These are phyloP conservation scores for Podila clonocystis DNA, from an alignment of 192 early-diverging fungal genomes.

Conservation along the genomic window DNA sequence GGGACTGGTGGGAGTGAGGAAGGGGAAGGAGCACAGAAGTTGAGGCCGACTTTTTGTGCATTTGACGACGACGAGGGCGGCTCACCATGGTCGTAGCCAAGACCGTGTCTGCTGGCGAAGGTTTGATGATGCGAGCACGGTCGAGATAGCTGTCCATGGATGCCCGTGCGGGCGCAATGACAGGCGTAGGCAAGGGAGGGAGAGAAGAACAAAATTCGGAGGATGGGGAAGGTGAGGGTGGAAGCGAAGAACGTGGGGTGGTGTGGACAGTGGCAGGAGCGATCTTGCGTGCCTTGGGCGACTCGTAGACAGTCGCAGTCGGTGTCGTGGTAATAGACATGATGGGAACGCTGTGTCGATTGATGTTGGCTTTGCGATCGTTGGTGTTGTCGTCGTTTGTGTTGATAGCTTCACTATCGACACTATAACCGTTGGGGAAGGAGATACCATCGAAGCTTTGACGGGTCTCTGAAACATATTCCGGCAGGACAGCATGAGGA, in stretches of 20 bases:
- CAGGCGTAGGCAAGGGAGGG: background rate
- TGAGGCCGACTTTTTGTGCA: background rate
- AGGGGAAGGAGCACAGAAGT: conserved; percentile 2
- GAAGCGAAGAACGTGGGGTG: background rate
- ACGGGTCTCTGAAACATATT: background rate
- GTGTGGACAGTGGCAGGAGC: conserved; percentile 23
- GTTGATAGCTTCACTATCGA: background rate
- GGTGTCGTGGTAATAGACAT: conserved; percentile 1
- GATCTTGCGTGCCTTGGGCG: background rate
- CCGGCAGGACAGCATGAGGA: conserved; percentile 41
- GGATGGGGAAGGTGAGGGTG: background rate
- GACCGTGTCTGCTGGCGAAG: conserved; percentile 19
- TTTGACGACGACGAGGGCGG: conserved; percentile 5
- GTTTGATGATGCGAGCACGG: conserved; percentile 21
- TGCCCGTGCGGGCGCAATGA: conserved; percentile 1
- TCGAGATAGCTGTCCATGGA: conserved; percentile 23
- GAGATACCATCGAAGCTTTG: background rate
- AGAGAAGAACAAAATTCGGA: background rate
- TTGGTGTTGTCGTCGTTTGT: background rate
- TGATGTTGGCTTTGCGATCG: background rate
- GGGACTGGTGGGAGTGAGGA: background rate
- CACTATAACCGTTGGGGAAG: background rate
- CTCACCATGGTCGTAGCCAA: conserved; percentile 41
- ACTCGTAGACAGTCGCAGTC: background rate
- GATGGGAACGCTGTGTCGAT: conserved; percentile 14